These are phyloP conservation scores for Helichrysum umbraculigerum DNA, from an alignment of 129 eudicot species.

Conservation along the genomic window DNA sequence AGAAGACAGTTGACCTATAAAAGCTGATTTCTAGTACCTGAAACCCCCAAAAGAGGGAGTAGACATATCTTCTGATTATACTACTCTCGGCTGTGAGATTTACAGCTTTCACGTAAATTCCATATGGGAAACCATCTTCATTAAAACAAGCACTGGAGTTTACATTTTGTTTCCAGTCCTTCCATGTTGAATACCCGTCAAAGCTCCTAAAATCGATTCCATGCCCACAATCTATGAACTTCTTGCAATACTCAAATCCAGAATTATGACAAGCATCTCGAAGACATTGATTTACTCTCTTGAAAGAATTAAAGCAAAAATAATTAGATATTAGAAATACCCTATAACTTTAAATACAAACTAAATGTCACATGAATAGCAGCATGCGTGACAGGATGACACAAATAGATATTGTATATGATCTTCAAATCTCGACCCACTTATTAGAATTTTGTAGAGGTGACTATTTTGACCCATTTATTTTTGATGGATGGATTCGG, in stretches of 20 bases:
- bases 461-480: too few species aligned
- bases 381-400: too few species aligned
- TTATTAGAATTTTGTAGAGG: too few species aligned
- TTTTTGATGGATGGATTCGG: too few species aligned
- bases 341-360: neutral
- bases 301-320: constrained; percentile 7
- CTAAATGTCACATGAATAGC: neutral
- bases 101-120: constrained; percentile 66
- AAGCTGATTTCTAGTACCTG: constrained; percentile 52
- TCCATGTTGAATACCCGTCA: constrained; percentile 25
- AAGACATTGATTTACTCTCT: constrained; percentile 96
- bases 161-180: constrained; percentile 40
- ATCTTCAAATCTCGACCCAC: too few species aligned
- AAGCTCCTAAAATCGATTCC: constrained; percentile 22
- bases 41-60: constrained; percentile 93
- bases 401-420: too few species aligned
- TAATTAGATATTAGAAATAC: constrained; percentile 1
- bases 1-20: neutral
- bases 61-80: constrained; percentile 60
- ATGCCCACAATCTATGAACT: constrained; percentile 68
- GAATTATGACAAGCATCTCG: constrained; percentile 57
- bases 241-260: constrained; percentile 30
- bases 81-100: constrained; percentile 48
- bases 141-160: constrained; percentile 55
- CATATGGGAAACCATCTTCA: constrained; percentile 51